Conservation (phyloP, 2,329 filamentous ascomycete species). For the Sporothrix globosa region DNA sequence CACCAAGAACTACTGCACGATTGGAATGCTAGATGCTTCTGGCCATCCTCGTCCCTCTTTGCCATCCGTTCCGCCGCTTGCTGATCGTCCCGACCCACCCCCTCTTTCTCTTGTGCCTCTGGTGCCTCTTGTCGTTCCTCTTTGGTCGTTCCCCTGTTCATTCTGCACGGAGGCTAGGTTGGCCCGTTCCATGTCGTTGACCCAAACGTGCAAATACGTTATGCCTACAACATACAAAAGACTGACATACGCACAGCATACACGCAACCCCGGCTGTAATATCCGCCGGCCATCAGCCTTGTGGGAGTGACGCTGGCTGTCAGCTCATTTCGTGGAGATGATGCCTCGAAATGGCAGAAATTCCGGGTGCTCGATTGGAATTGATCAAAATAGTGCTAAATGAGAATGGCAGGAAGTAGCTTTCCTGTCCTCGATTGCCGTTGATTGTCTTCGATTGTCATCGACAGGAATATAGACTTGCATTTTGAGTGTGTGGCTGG, state of each 20-base stretch:
- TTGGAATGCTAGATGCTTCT: conserved; percentile 16
- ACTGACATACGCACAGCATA: not conserved
- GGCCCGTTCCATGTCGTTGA: not conserved
- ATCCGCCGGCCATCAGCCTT: conserved; percentile 26
- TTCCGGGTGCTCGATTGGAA: conserved; percentile 4
- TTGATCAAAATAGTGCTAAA: too few relatives aligned
- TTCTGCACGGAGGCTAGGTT: not conserved
- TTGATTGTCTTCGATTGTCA: not conserved
- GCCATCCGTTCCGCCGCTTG: conserved; percentile 26
- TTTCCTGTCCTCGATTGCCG: too few relatives aligned
- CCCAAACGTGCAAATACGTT: not conserved
- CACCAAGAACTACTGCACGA: conserved; percentile 3
- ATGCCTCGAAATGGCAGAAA: not conserved
- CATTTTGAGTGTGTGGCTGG: conserved; percentile 5
- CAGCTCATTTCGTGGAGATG: conserved; percentile 27
- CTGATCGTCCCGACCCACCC: conserved; percentile 19
- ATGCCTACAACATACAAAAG: not conserved
- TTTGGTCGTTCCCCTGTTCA: not conserved
- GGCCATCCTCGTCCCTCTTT: conserved; percentile 2
- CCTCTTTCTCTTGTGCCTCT: not conserved
- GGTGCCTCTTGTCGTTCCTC: not conserved
- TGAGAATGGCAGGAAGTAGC: too few relatives aligned
- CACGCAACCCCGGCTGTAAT: not conserved
- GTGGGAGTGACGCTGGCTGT: not conserved
- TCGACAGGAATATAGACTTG: not conserved